Conservation (phyloP, 164 flowering plant species). For the Tetrastigma voinierianum region DNA sequence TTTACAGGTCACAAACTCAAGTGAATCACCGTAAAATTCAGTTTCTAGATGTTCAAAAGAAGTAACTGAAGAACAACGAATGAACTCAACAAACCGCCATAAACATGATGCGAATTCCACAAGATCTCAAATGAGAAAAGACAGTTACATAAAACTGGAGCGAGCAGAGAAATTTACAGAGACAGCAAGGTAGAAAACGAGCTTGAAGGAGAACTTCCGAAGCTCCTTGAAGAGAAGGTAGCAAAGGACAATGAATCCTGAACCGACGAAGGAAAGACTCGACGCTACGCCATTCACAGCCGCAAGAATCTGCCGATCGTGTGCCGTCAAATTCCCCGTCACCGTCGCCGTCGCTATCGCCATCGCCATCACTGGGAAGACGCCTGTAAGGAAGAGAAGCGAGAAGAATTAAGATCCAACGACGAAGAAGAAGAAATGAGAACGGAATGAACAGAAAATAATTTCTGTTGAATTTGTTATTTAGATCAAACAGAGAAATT, state of each 20-base stretch:
- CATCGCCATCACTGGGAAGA: neutral
- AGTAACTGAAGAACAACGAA: too few relatives aligned
- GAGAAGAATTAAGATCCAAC: too few relatives aligned
- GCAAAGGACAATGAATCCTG: conserved; percentile 89
- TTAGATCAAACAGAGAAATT: too few relatives aligned
- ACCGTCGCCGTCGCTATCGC: conserved; percentile 31
- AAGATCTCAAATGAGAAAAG: neutral
- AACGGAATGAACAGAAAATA: too few relatives aligned
- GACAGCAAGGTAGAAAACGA: conserved; percentile 95
- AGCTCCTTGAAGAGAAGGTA: conserved; percentile 87
- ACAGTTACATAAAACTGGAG: neutral
- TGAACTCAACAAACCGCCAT: too few relatives aligned
- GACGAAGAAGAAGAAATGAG: too few relatives aligned
- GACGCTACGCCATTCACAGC: conserved; percentile 72
- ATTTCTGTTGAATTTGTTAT: too few relatives aligned
- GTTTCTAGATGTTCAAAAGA: too few relatives aligned
- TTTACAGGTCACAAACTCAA: too few relatives aligned
- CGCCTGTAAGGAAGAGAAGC: too few relatives aligned
- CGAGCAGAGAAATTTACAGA: conserved; percentile 40
- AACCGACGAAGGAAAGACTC: conserved; percentile 70
- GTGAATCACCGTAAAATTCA: too few relatives aligned
- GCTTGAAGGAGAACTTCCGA: conserved; percentile 97
- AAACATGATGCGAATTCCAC: too few relatives aligned
- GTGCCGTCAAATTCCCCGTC: conserved; percentile 43
- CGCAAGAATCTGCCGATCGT: conserved; percentile 54